Conservation (phyloP, 306 rosid genomes). For the Prunus campanulata region DNA sequence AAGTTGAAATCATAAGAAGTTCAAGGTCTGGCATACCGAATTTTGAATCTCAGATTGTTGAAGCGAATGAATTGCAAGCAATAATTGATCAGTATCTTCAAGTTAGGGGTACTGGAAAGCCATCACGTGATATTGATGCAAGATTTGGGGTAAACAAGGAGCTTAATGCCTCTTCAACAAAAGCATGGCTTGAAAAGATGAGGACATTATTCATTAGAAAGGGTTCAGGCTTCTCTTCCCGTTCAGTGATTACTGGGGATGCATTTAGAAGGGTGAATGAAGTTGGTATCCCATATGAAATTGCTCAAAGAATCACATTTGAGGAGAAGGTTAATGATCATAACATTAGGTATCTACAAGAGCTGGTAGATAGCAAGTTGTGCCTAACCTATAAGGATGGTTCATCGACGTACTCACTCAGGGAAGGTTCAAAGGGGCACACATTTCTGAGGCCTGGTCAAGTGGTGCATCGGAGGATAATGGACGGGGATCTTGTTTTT, state of each 20-base stretch:
- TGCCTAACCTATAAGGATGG: slow-evolving; percentile 81
- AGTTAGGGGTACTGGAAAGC: slow-evolving; percentile 73
- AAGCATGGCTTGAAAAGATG: slow-evolving; percentile 95
- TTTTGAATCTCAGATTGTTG: slow-evolving; percentile 76
- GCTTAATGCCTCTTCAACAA: slow-evolving; percentile 58
- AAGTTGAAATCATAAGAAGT: slow-evolving; percentile 60
- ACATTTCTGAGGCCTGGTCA: slow-evolving; percentile 73
- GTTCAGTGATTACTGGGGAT: slow-evolving; percentile 95
- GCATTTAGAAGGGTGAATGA: slow-evolving; percentile 76
- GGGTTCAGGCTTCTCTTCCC: slow-evolving; percentile 97
- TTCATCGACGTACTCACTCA: slow-evolving; percentile 64
- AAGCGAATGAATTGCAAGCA: slow-evolving; percentile 78
- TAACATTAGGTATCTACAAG: slow-evolving; percentile 64
- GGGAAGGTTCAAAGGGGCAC: slow-evolving; percentile 94
- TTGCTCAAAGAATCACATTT: slow-evolving; percentile 80
- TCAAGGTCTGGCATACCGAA: slow-evolving; percentile 87
- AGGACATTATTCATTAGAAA: slow-evolving; percentile 81
- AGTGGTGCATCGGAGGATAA: slow-evolving; percentile 77
- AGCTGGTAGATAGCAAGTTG: slow-evolving; percentile 72
- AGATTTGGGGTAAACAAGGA: slow-evolving; percentile 71
- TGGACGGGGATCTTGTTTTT: slow-evolving; percentile 94
- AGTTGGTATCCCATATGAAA: slow-evolving; percentile 80
- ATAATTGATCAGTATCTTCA: slow-evolving; percentile 72
- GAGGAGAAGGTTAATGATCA: slow-evolving; percentile 81
- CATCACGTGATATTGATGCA: slow-evolving; percentile 63